Evolutionary conservation across 2,329 filamentous ascomycete species (phyloP).

Genomic region (Alternaria viburni): DNA sequence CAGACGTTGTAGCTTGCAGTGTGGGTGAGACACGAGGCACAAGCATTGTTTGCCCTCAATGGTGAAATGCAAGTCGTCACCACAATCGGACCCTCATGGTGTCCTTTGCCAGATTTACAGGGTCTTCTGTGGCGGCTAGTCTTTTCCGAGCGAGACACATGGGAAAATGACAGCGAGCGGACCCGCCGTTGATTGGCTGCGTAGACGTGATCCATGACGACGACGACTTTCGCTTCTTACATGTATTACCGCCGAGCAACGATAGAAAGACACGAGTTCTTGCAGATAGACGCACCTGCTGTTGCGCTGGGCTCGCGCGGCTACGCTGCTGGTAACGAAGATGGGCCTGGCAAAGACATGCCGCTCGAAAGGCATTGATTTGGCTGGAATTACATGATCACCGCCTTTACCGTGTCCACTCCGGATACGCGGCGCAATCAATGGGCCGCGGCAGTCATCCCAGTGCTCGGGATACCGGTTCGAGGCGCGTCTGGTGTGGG

Average conservation of each 20-base stretch:
- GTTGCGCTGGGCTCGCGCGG: background rate
- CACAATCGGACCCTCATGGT: conserved; percentile 10
- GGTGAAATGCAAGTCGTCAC: conserved; percentile 17
- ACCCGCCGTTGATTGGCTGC: conserved; percentile 20
- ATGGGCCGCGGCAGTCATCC: background rate
- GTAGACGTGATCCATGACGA: conserved; percentile 21
- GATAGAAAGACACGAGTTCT: conserved; percentile 8
- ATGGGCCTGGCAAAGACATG: background rate
- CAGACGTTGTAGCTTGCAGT: background rate
- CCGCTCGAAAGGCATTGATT: background rate
- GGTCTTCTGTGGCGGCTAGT: conserved; percentile 11
- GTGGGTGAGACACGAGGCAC: background rate
- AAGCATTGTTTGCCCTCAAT: background rate
- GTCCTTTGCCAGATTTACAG: conserved; percentile 11
- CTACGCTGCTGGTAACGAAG: background rate
- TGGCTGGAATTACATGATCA: background rate
- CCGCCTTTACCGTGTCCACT: background rate
- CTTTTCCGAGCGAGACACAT: conserved; percentile 13
- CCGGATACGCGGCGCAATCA: background rate
- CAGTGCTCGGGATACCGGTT: conserved; percentile 3
- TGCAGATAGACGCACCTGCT: conserved; percentile 3
- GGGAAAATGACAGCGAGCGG: background rate
- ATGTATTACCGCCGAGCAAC: conserved; percentile 1
- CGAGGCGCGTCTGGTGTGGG: conserved; percentile 3
- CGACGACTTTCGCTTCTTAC: conserved; percentile 28